Base-by-base conservation (phyloP, 139 green algal species). In the Chlamydomonas eustigma region DNA sequence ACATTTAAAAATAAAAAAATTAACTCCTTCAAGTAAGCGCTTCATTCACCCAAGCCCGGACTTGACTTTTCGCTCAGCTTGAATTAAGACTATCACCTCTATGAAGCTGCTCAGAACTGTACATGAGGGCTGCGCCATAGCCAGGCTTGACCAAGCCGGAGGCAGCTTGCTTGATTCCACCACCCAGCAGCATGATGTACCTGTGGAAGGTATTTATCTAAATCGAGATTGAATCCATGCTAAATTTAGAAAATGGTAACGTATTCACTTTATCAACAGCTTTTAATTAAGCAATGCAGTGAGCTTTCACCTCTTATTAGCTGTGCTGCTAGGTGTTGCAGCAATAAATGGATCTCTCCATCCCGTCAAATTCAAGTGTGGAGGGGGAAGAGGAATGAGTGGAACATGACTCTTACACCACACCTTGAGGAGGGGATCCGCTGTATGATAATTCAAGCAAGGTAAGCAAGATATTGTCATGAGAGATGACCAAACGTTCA, bases 281-380 rank as follows among this genome's bases (percentile, higher is more conserved):
- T n/a, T n/a, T n/a, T n/a, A n/a, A n/a, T n/a, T n/a, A n/a, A n/a
- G n/a, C n/a, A n/a, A n/a, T n/a, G n/a, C n/a, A n/a, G n/a, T n/a
- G n/a, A n/a, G n/a, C n/a, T n/a, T n/a, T n/a, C n/a, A n/a, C n/a
- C n/a, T n/a, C n/a, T n/a, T n/a, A n/a, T n/a, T n/a, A n/a, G n/a
- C n/a, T n/a, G n/a, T n/a, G n/a, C n/a, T n/a, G n/a, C n/a, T n/a
- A 44, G 65, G 71, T 28, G 44, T 39, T 0, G 3, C 28, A 24
- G 80, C 51, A 18, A 86, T 73, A 31, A 92, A 96, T 0, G 92
- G 92, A 77, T 97, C 92, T 0, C 92, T 85, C 92, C 92, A 97
- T 24, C 92, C 92, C 0, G 86, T 88, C 1, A 96, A 76, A 34
- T 78, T 51, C 73, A 90, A 74, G 65, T 81, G 74, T 1, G 87